Evolutionary conservation across 139 green algal genomes (phyloP), one percentile per base, ranked within the genome.

Genomic region (Picochlorum sp.): DNA sequence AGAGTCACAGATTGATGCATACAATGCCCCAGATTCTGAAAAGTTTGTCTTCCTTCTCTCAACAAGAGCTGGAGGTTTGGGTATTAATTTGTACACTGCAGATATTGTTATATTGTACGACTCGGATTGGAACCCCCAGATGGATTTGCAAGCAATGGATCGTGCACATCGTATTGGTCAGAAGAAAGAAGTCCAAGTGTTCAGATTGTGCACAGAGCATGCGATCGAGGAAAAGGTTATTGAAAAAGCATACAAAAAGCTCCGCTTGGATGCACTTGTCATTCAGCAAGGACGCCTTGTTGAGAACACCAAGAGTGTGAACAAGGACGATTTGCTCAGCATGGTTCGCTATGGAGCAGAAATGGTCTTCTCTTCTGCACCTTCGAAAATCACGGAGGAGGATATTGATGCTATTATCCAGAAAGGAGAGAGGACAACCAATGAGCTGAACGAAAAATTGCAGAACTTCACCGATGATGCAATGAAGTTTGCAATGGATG

Each of bases 151-250:
- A 82, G 94, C 94, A 44, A 98, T 99, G 93, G 94, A 98, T 63
- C 79, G 94, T 15, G 94, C 94, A 10, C 94, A 99, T 68, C 89
- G 94, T 47, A 99, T 99, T 67, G 94, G 94, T 13, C 94, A 99
- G 82, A 98, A 97, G 83, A 98, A 97, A 80, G 94, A 98, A 81
- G 94, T 99, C 73, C 86, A 95, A 78, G 81, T 98, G 34, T 99
- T 96, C 86, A 83, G 94, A 21, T 94, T 99, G 69, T 97, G 90
- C 82, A 94, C 87, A 38, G 93, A 98, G 73, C 85, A 92, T 81
- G 88, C 80, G 30, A 96, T 99, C 49, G 94, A 99, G 76, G 94
- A 98, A 77, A 99, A 99, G 87, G 91, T 98, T n/a, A 99, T 99
- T 61, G 94, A 99, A 82, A 97, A 98, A 80, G 94, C 94, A 47